Conservation (phyloP, 2,329 filamentous ascomycete species). For the Aotearoamyces nothofagi region DNA sequence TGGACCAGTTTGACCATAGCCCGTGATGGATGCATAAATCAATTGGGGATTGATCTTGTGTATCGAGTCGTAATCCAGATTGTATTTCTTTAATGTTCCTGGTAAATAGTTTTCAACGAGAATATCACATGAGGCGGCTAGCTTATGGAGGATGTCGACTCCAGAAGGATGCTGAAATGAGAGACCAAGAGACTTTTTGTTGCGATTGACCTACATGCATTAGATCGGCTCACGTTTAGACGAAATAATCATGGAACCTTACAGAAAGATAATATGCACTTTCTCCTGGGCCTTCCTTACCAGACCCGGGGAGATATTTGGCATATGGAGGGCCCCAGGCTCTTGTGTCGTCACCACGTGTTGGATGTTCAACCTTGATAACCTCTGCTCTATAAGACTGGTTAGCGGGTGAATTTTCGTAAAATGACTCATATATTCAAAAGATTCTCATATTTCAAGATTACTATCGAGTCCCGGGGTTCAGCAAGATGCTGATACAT, state of each 20-base stretch:
- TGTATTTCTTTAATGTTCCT: slow-evolving; percentile 76
- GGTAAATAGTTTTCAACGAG: slow-evolving; percentile 96
- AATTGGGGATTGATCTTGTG: slow-evolving; percentile 68
- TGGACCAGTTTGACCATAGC: slow-evolving; percentile 90
- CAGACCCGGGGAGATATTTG: slow-evolving; percentile 46
- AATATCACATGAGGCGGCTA: slow-evolving; percentile 76
- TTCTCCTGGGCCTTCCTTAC: slow-evolving; percentile 61
- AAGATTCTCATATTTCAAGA: too few relatives aligned
- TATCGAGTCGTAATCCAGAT: slow-evolving; percentile 74
- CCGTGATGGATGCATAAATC: slow-evolving; percentile 92
- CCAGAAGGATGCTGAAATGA: slow-evolving; percentile 80
- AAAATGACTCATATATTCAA: slow-evolving; percentile 12
- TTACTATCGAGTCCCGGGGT: too few relatives aligned
- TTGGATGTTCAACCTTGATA: slow-evolving; percentile 93
- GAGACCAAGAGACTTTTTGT: slow-evolving; percentile 86
- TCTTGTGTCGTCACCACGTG: slow-evolving; percentile 80
- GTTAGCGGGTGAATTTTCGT: slow-evolving; percentile 7
- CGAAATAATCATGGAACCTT: slow-evolving; percentile 18
- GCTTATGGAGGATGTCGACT: slow-evolving; percentile 71
- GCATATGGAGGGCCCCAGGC: slow-evolving; percentile 96
- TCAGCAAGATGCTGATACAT: slow-evolving; percentile 24
- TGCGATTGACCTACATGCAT: slow-evolving; percentile 66
- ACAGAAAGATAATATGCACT: slow-evolving; percentile 91
- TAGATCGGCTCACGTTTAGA: too few relatives aligned
- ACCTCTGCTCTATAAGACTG: slow-evolving; percentile 59